Evolutionary conservation across 768 basidiomycete genomes (phyloP).

Genomic region (Rhodotorula taiwanensis): DNA sequence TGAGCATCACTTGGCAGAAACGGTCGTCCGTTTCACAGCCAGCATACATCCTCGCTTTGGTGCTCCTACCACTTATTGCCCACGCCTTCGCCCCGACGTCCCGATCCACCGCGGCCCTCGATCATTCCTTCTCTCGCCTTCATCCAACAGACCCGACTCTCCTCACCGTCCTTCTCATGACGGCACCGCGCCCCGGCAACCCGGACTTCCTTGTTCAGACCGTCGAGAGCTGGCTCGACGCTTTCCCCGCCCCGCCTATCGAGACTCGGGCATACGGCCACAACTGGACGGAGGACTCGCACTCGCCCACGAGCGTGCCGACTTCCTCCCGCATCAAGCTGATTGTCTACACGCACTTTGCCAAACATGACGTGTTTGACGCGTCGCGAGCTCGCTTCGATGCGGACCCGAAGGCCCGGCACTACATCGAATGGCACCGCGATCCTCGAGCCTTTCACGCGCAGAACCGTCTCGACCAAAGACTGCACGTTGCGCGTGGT

Average conservation of each 20-base stretch:
- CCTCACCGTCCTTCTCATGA: constrained; percentile 30
- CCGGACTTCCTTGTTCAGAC: constrained; percentile 23
- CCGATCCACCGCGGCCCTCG: background rate
- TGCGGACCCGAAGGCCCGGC: constrained; percentile 1
- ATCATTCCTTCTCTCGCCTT: constrained; percentile 5
- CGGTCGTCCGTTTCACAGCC: background rate
- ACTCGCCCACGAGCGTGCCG: background rate
- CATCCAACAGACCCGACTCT: background rate
- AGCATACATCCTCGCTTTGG: background rate
- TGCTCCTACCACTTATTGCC: constrained; percentile 3
- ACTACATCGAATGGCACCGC: constrained; percentile 16
- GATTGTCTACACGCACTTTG: constrained; percentile 28
- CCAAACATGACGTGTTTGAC: constrained; percentile 14
- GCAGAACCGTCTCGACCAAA: constrained; percentile 20
- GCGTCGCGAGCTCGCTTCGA: constrained; percentile 5
- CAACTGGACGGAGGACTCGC: background rate
- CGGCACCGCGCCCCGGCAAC: constrained; percentile 22
- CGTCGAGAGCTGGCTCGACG: constrained; percentile 20
- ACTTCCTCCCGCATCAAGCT: constrained; percentile 9
- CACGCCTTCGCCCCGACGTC: background rate
- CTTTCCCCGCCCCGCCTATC: constrained; percentile 10
- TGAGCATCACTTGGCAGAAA: too few relatives aligned
- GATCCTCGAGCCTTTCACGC: constrained; percentile 6
- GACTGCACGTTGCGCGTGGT: constrained; percentile 23
- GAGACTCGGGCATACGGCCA: too few relatives aligned